Evolutionary conservation across 2,329 filamentous ascomycete genomes (phyloP), one percentile per base, ranked within the genome.

Genomic region (Beauveria varroae): DNA sequence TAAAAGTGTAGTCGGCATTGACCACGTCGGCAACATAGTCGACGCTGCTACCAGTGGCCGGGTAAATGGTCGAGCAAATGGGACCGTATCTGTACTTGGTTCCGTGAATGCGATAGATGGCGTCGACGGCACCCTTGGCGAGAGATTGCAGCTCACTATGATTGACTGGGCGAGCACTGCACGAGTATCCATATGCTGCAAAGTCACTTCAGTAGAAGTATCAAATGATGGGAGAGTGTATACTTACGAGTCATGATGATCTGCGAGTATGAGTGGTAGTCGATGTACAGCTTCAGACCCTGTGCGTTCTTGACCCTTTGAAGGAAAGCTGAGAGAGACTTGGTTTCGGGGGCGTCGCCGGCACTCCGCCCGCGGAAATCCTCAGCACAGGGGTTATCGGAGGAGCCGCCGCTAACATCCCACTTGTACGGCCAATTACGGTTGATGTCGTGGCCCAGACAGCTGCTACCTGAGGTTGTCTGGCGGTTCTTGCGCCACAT

Each of bases 201-300:
- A 84, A 77, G 61, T 75, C 43, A 79, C 72, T 64, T 84, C 79
- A 14, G 76, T 77, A 71, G 84, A 85, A 14, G 1, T 9, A 34
- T 26, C 9, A 62, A 12, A 16, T 80, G 78, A 40, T 82, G 16
- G 3, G 1, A 10, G 3, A 43, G n/a, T n/a, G 26, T 3, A 26
- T 12, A 30, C 80, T 73, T 82, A 87, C 69, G 83, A 82, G 74
- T 78, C 70, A 85, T 79, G 62, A 87, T 79, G 37, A 83, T 75
- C 61, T 88, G 85, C 12, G 79, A 81, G 72, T 86, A 89, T 0
- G 83, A 79, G 72, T 89, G 86, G 68, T 82, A 84, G 71, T 89
- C 86, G 64, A 88, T 81, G 71, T 82, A 89, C 2, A 86, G 75
- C 67, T 83, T 81, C 46, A 88, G 73, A 1, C 83, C 81, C 63